Percentiles rank a stretch among this genome's conserved stretches.
These are phyloP conservation scores for Monilinia fructicola DNA, from an alignment of 2,329 filamentous ascomycete genomes.

Conservation along the genomic window DNA sequence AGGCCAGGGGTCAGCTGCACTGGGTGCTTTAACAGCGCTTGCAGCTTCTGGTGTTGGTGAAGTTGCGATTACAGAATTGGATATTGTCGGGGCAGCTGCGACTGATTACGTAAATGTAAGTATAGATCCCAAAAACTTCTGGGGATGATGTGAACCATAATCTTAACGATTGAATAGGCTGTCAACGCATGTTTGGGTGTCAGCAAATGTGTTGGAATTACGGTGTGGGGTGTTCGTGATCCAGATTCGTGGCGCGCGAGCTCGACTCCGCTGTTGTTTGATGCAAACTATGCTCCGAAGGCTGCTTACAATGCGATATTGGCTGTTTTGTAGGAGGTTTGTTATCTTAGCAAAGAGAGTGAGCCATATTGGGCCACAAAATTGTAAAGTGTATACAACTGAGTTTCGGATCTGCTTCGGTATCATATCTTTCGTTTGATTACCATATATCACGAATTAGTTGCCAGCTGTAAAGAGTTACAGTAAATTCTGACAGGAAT, in stretches of 20 bases:
- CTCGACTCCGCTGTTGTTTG: slow-evolving; percentile 54
- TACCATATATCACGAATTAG: background rate
- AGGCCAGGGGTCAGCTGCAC: slow-evolving; percentile 20
- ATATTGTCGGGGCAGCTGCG: slow-evolving; percentile 46
- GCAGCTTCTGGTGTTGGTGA: slow-evolving; percentile 54
- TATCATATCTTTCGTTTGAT: background rate
- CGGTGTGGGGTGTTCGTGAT: slow-evolving; percentile 39
- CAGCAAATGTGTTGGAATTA: slow-evolving; percentile 39
- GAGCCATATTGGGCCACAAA: background rate
- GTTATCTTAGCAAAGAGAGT: background rate
- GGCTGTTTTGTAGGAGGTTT: slow-evolving; percentile 11
- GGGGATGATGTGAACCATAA: too few species aligned
- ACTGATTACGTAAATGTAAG: slow-evolving; percentile 29
- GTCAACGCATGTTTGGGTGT: slow-evolving; percentile 37
- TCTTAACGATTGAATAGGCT: slow-evolving; percentile 23
- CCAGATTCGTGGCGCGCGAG: slow-evolving; percentile 53
- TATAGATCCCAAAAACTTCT: background rate
- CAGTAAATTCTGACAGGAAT: background rate
- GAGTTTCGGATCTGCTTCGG: background rate
- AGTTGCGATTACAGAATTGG: slow-evolving; percentile 60
- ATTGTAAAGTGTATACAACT: background rate
- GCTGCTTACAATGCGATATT: slow-evolving; percentile 48
- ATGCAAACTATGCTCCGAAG: slow-evolving; percentile 53
- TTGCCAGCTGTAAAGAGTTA: too few species aligned
- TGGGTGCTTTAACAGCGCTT: slow-evolving; percentile 33